These are phyloP conservation scores for Aureoboletus auriporus DNA, from an alignment of 768 basidiomycete species.

Conservation along the genomic window DNA sequence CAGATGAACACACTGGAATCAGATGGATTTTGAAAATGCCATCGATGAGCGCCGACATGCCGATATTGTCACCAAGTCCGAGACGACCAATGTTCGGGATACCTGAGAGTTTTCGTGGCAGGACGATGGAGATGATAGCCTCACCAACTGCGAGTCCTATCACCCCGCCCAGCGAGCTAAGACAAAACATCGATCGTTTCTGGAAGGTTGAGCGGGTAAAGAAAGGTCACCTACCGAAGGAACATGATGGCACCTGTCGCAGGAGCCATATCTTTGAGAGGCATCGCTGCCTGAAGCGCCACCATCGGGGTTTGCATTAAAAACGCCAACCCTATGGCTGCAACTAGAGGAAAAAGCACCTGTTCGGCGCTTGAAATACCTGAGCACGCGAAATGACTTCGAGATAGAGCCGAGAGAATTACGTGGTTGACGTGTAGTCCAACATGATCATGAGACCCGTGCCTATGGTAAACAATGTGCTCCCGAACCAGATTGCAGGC, in stretches of 20 bases:
- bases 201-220: not conserved
- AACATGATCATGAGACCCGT: conserved; percentile 71
- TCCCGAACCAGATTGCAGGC: conserved; percentile 60
- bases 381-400: no score
- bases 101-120: conserved; percentile 29
- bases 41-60: conserved; percentile 39
- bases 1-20: conserved; percentile 9
- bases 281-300: conserved; percentile 84
- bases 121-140: conserved; percentile 59
- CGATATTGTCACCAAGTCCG: conserved; percentile 25
- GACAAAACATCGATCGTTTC: no score
- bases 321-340: conserved; percentile 59
- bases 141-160: conserved; percentile 71
- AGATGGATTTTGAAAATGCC: conserved; percentile 39
- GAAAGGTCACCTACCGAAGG: conserved; percentile 42
- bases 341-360: conserved; percentile 61
- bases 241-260: conserved; percentile 69
- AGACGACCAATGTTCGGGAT: conserved; percentile 30
- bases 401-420: conserved; percentile 12
- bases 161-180: conserved; percentile 65
- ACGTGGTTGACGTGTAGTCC: conserved; percentile 51
- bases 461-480: conserved; percentile 56
- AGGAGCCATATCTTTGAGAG: conserved; percentile 81
- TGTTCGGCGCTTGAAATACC: conserved; percentile 62
- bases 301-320: conserved; percentile 68